Percentiles rank a stretch among this genome's conserved stretches.
These are phyloP conservation scores for Rhizopus sp. DNA, from an alignment of 371 early-diverging fungal genomes.

Conservation along the genomic window DNA sequence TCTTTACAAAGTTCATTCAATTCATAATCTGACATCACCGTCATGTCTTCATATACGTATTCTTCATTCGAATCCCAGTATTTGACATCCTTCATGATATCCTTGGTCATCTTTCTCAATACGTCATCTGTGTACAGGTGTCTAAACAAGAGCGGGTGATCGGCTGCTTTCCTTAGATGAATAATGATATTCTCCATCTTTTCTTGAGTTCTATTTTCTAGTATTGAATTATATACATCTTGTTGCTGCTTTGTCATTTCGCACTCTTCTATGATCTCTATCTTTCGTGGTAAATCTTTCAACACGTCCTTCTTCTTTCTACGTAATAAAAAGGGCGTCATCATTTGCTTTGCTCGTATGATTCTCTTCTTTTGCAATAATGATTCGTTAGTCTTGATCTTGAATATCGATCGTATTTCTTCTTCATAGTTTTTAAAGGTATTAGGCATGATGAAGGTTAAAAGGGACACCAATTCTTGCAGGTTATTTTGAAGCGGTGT, in stretches of 20 bases:
- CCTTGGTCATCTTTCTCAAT: slow-evolving; percentile 68
- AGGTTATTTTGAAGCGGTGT: slow-evolving; percentile 91
- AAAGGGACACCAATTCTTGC: slow-evolving; percentile 76
- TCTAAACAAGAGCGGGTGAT: slow-evolving; percentile 84
- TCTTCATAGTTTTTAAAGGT: slow-evolving; percentile 73
- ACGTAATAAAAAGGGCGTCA: slow-evolving; percentile 81
- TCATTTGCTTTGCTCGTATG: slow-evolving; percentile 69
- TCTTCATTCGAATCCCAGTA: slow-evolving; percentile 70
- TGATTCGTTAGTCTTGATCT: slow-evolving; percentile 36
- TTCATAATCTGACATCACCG: slow-evolving; percentile 85
- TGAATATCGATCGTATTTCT: slow-evolving; percentile 54
- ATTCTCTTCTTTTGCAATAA: slow-evolving; percentile 60
- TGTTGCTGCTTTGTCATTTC: slow-evolving; percentile 46
- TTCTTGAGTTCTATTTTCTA: slow-evolving; percentile 34
- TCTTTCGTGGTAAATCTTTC: slow-evolving; percentile 69
- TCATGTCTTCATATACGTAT: slow-evolving; percentile 86
- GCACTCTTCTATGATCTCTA: slow-evolving; percentile 48
- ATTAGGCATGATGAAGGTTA: slow-evolving; percentile 93
- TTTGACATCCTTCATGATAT: slow-evolving; percentile 51
- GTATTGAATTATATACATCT: slow-evolving; percentile 45
- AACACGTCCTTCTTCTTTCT: slow-evolving; percentile 73
- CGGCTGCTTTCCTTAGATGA: slow-evolving; percentile 84
- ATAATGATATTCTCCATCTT: slow-evolving; percentile 70
- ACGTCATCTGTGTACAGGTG: slow-evolving; percentile 57
- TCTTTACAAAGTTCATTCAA: slow-evolving; percentile 70